These are phyloP conservation scores for Phlebiopsis gigantea DNA, from an alignment of 768 basidiomycete species.

Conservation along the genomic window DNA sequence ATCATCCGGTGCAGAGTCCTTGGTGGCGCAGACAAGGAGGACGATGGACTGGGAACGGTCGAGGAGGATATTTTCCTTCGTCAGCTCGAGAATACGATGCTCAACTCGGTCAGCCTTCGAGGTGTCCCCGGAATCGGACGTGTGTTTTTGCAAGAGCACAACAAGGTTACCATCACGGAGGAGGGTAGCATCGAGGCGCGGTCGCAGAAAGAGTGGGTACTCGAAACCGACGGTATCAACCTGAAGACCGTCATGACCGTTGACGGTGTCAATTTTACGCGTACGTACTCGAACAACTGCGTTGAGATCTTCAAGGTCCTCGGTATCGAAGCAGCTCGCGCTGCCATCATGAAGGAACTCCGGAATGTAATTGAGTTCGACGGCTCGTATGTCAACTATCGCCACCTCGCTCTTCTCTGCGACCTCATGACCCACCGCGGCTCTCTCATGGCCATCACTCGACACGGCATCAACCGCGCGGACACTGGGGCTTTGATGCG, in stretches of 20 bases:
- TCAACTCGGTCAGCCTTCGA: conserved; percentile 90
- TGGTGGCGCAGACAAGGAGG: conserved; percentile 80
- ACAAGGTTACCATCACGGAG: conserved; percentile 59
- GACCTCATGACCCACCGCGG: conserved; percentile 99
- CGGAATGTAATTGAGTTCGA: conserved; percentile 98
- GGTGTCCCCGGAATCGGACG: conserved; percentile 88
- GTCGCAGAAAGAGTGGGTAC: conserved; percentile 82
- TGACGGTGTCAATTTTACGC: conserved; percentile 88
- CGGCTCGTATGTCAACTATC: conserved; percentile 98
- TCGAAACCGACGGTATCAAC: conserved; percentile 97
- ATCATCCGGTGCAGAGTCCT: conserved; percentile 94
- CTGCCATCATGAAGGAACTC: conserved; percentile 89
- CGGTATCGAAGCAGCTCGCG: conserved; percentile 95
- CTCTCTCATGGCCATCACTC: conserved; percentile 94
- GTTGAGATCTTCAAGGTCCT: conserved; percentile 91
- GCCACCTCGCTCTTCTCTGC: conserved; percentile 93
- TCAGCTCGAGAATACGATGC: conserved; percentile 93
- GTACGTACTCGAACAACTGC: conserved; percentile 97
- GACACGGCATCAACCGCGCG: conserved; percentile 97
- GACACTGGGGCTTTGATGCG: conserved; percentile 99
- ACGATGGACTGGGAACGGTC: conserved; percentile 64
- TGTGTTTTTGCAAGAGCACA: conserved; percentile 90
- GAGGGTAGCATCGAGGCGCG: conserved; percentile 62
- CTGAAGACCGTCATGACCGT: conserved; percentile 92
- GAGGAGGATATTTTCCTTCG: conserved; percentile 97